A percentile compares a stretch with the other conserved stretches of the same genome.
These are phyloP conservation scores for Hypoxylon intermedium DNA, from an alignment of 495 filamentous ascomycete species.

Conservation along the genomic window DNA sequence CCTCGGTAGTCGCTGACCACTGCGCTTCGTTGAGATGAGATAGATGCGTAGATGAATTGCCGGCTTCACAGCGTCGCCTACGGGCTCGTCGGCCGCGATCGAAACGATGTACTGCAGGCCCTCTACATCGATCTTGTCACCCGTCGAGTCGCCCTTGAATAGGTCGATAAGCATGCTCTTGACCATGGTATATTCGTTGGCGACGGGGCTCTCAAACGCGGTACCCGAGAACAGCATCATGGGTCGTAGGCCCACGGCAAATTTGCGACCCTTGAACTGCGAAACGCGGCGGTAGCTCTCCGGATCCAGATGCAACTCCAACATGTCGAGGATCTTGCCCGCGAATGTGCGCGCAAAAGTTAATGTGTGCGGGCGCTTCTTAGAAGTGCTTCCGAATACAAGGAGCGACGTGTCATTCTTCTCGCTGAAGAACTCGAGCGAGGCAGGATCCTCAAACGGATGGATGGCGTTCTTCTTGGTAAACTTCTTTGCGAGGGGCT, in stretches of 20 bases:
- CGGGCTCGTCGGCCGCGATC: conserved; percentile 77
- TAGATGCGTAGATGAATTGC: conserved; percentile 83
- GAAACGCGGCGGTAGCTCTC: conserved; percentile 68
- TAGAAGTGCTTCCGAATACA: conserved; percentile 80
- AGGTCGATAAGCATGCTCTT: conserved; percentile 91
- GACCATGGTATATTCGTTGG: conserved; percentile 76
- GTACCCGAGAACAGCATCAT: conserved; percentile 87
- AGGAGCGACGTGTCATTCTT: conserved; percentile 89
- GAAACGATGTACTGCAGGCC: conserved; percentile 88
- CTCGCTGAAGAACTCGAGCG: conserved; percentile 88
- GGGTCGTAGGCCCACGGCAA: conserved; percentile 82
- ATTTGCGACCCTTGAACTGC: conserved; percentile 84
- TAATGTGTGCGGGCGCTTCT: conserved; percentile 91
- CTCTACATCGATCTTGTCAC: conserved; percentile 85
- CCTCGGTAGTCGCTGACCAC: conserved; percentile 83
- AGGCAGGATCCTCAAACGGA: conserved; percentile 88
- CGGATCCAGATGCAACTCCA: conserved; percentile 80
- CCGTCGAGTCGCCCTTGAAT: conserved; percentile 71
- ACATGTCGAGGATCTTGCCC: conserved; percentile 88
- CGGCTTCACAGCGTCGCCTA: conserved; percentile 61
- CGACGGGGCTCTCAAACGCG: conserved; percentile 77
- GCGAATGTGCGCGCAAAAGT: conserved; percentile 84
- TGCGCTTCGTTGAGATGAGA: conserved; percentile 81
- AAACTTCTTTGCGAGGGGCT: conserved; percentile 82
- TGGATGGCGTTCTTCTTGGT: conserved; percentile 93